Evolutionary conservation across 495 filamentous ascomycete species (phyloP).

Genomic region (Cercophora newfieldiana): DNA sequence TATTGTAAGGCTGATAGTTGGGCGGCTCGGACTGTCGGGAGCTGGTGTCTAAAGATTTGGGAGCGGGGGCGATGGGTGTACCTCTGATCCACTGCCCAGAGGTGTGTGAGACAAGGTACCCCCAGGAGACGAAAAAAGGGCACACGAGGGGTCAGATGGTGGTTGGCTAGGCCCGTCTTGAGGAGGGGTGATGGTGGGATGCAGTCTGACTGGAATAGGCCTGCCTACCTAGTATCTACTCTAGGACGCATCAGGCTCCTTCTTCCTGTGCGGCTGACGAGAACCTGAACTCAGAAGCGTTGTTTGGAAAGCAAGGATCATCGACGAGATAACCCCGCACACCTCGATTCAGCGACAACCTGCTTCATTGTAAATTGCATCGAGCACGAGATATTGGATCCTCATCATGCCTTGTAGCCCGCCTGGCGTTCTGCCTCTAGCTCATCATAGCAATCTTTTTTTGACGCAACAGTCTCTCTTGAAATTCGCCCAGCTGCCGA

Average conservation of each 20-base stretch:
- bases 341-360: neutral
- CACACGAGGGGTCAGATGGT: neutral
- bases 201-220: neutral
- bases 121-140: neutral
- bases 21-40: conserved; percentile 6
- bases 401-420: neutral
- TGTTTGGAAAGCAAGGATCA: neutral
- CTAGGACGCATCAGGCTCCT: neutral
- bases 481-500: no score
- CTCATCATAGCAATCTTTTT: no score
- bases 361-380: no score
- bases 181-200: neutral
- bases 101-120: neutral
- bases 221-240: no score
- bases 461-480: no score
- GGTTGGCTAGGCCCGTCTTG: neutral
- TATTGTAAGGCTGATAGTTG: conserved; percentile 10
- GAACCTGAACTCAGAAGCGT: neutral
- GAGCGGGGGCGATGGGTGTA: neutral
- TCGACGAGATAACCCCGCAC: neutral
- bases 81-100: neutral
- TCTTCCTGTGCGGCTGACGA: neutral
- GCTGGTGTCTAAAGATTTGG: neutral
- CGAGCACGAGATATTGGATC: neutral
- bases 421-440: no score